A percentile compares a stretch with the other conserved stretches of the same genome.
These are phyloP conservation scores for bread wheat (Triticum aestivum) DNA, from an alignment of 176 grass and related monocot genomes.

Conservation along the genomic window DNA sequence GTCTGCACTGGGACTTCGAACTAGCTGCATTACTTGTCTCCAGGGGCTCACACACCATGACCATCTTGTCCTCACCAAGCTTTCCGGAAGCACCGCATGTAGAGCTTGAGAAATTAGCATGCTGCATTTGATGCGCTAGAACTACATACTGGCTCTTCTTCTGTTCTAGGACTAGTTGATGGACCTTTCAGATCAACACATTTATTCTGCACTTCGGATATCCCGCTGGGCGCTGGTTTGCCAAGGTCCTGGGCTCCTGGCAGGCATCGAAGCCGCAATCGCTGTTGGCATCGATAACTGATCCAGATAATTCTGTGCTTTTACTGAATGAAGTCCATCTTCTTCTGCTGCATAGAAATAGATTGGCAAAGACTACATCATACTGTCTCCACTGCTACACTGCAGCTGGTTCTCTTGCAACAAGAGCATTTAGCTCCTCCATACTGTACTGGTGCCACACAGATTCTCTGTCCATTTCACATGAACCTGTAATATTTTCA, in stretches of 20 bases:
- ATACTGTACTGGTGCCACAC: slow-evolving; percentile 54
- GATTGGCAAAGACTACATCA: slow-evolving; percentile 27
- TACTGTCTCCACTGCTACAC: slow-evolving; percentile 35
- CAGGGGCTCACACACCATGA: slow-evolving; percentile 1
- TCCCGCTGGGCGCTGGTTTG: slow-evolving; percentile 5
- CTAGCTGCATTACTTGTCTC: slow-evolving; percentile 21
- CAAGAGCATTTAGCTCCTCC: slow-evolving; percentile 62
- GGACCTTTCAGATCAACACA: slow-evolving; percentile 42
- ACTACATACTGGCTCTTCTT: slow-evolving; percentile 27
- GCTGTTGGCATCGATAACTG: background rate
- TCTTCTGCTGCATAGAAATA: slow-evolving; percentile 6
- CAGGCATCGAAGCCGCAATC: background rate
- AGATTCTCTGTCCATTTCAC: slow-evolving; percentile 50
- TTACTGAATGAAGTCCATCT: slow-evolving; percentile 15
- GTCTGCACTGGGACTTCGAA: slow-evolving; percentile 28
- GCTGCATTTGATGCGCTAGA: slow-evolving; percentile 14
- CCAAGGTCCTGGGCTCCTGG: background rate
- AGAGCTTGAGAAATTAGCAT: slow-evolving; percentile 19
- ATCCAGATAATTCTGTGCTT: slow-evolving; percentile 16
- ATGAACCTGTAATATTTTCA: slow-evolving; percentile 60
- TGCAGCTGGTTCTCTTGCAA: slow-evolving; percentile 55
- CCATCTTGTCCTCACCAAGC: slow-evolving; percentile 6
- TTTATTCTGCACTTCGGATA: background rate
- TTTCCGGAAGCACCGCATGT: background rate
- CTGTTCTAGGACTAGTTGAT: slow-evolving; percentile 14